Evolutionary conservation across 768 basidiomycete species (phyloP), one percentile per base, ranked within the genome.

Genomic region (Boletellus ananas): DNA sequence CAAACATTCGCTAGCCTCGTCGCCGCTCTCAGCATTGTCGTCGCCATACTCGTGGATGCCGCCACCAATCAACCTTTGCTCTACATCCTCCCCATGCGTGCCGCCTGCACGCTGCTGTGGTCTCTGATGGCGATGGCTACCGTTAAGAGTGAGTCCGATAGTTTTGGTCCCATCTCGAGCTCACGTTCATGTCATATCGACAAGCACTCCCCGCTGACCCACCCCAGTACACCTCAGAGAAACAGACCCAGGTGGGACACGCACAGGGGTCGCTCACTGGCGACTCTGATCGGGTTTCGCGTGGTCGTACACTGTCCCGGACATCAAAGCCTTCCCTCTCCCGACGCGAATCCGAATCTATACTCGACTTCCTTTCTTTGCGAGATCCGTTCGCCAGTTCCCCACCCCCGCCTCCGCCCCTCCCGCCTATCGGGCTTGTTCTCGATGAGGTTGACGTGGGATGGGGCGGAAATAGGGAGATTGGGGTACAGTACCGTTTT

Each of bases 381-480:
- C 64, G 64, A 42, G 67, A 68, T 46, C 67, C 67, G 17, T 68
- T 68, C 4, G 67, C 67, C 14, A 69, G 68, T 17, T 60, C 55
- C 1, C 66, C 66, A n/a, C 65, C 66, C 1, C 63, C 54, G n/a
- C 68, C 66, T 6, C 66, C 68, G 3, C 63, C 65, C 33, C 46
- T 63, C 10, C 64, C 63, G n/a, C 57, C 67, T 16, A 17, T 58
- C 0, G 58, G 56, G 14, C 59, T 70, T 25, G 63, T 57, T 18
- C 58, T 66, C 18, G 63, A 65, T 21, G 65, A 67, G 43, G 46
- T 58, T 8, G 61, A 67, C 35, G 57, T 59, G 12, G 58, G 66
- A 27, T 65, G 59, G 57, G 56, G 57, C 29, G 53, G 57, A 51
- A 55, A 46, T 43, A 56, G 45, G 42, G 66, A 55, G 37, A 65